Evolutionary conservation across 768 basidiomycete genomes (phyloP).

Genomic region (Tricholoma bakamatsutake): DNA sequence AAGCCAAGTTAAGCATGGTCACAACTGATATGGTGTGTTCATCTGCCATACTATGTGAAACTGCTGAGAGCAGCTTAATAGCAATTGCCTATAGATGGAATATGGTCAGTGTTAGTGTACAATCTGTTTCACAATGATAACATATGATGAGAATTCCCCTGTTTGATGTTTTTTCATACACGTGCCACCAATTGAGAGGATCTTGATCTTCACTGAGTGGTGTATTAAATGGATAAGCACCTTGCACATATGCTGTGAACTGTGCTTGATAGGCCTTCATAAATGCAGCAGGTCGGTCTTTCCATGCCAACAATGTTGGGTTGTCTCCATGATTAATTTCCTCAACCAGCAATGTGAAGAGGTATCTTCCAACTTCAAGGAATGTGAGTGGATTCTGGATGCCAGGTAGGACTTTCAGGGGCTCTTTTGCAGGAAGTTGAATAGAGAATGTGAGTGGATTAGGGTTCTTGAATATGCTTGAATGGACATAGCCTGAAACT

Average conservation of each 20-base stretch:
- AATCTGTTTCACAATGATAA: not conserved
- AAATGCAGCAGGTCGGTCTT: slow-evolving; percentile 13
- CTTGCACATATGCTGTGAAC: slow-evolving; percentile 22
- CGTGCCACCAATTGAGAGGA: slow-evolving; percentile 19
- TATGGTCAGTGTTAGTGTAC: slow-evolving; percentile 5
- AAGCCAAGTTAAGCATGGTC: slow-evolving; percentile 26
- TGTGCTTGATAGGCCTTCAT: slow-evolving; percentile 16
- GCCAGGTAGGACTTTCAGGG: slow-evolving; percentile 16
- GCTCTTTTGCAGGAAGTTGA: slow-evolving; percentile 13
- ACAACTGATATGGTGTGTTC: slow-evolving; percentile 29
- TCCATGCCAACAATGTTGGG: slow-evolving; percentile 11
- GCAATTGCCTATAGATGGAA: slow-evolving; percentile 21
- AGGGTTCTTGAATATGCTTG: slow-evolving; percentile 21
- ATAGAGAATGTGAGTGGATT: slow-evolving; percentile 22
- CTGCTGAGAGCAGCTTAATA: slow-evolving; percentile 25
- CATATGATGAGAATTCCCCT: slow-evolving; percentile 25
- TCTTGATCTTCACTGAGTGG: slow-evolving; percentile 15
- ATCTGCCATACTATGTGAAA: slow-evolving; percentile 34
- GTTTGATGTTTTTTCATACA: slow-evolving; percentile 12
- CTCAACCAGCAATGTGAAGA: slow-evolving; percentile 10
- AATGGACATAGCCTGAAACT: slow-evolving; percentile 13
- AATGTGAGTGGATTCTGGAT: slow-evolving; percentile 20
- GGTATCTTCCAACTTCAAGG: slow-evolving; percentile 16
- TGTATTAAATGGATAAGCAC: slow-evolving; percentile 17
- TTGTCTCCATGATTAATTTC: slow-evolving; percentile 18